These are phyloP conservation scores for Xylaria acuta DNA, from an alignment of 495 filamentous ascomycete species.

Conservation along the genomic window DNA sequence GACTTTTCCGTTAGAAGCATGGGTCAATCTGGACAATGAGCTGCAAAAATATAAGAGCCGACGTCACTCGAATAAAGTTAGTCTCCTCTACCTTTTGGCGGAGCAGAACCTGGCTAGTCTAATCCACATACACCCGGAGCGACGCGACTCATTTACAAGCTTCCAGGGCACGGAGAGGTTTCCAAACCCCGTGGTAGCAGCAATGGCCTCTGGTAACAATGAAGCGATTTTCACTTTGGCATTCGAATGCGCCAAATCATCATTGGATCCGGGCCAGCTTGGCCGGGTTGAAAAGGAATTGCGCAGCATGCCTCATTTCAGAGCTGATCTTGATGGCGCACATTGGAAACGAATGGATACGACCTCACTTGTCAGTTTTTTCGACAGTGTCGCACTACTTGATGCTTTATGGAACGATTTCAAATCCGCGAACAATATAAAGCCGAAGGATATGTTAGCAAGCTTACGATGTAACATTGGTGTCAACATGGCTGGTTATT, in stretches of 20 bases:
- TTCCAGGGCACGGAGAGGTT: background rate
- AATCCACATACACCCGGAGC: slow-evolving; percentile 1
- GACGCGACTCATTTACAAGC: background rate
- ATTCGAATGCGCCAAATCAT: background rate
- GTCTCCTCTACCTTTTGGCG: slow-evolving; percentile 1
- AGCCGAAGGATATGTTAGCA: background rate
- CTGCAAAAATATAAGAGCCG: background rate
- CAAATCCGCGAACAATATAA: background rate
- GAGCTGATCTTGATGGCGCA: background rate
- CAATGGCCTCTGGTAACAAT: background rate
- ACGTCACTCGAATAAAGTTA: background rate
- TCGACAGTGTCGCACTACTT: background rate
- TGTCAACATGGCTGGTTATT: background rate
- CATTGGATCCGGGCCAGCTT: background rate
- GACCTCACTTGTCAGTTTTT: background rate
- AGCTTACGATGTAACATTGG: background rate
- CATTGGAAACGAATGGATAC: background rate
- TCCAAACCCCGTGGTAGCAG: background rate
- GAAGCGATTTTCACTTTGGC: background rate
- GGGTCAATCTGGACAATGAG: background rate
- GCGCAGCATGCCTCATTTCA: background rate
- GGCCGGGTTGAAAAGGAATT: background rate
- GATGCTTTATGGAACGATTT: background rate
- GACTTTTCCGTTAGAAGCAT: background rate
- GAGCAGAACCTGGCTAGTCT: background rate